Evolutionary conservation across 2,329 filamentous ascomycete genomes (phyloP), one percentile per base, ranked within the genome.

Genomic region (Diplodia intermedia): DNA sequence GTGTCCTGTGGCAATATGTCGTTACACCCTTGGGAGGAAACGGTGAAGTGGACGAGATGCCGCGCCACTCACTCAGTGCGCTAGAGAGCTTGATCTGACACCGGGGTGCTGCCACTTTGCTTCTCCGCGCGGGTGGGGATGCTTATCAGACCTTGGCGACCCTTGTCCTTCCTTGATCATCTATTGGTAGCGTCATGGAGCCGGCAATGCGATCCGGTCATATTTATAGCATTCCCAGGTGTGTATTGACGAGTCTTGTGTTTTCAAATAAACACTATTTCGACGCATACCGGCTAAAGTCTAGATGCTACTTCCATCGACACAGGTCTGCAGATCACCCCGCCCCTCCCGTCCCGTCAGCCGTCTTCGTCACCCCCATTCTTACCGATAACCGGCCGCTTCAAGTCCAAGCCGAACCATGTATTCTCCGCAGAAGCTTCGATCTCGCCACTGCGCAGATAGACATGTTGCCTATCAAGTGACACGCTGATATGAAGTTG

Each of bases 361-460:
- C 55, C 38, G 38, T 15, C 33, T 31, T 31, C 31, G 11, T 36
- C 23, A 26, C 29, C 60, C 60, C 60, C 60, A 63, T 63, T 38
- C 60, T 63, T 61, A 38, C 18, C 47, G 60, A 63, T 63, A 63
- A 63, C 43, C 47, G 60, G 60, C 29, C 26, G 40, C n/a, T 38
- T 38, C 60, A 63, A 38, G 29, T 38, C n/a, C 60, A 31, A 52
- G 60, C 60, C 60, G 60, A 63, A n/a, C 31, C n/a, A 18, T 62
- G 47, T 29, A 29, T 33, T 50, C 26, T 33, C 38, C 38, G 56
- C 56, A 60, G 56, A 43, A 23, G 38, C 33, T 62, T 43, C 40
- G 20, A 4, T 62, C 57, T 62, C 57, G 57, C 57, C 57, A 62
- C 57, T 36, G 18, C 38, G 4, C 33, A 23, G 57, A 15, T 47